phyloP scores from a whole-genome alignment of 2,329 filamentous ascomycete genomes.

The Pseudocercospora macadamiae region DNA sequence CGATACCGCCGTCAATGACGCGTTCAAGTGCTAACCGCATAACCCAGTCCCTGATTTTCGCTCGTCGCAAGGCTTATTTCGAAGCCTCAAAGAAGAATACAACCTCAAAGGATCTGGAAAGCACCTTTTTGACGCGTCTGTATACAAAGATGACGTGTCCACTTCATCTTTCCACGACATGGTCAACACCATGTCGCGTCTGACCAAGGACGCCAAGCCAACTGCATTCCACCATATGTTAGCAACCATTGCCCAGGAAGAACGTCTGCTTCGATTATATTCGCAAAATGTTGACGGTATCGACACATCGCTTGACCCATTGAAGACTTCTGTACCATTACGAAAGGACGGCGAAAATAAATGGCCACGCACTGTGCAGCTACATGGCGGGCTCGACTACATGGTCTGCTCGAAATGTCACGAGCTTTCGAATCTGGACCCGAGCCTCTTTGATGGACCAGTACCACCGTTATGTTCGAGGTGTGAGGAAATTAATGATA shows the following conservation, averaged over 20 bases:
- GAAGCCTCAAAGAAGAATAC: constrained; percentile 79
- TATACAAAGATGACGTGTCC: constrained; percentile 88
- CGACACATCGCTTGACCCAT: constrained; percentile 78
- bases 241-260: constrained; percentile 84
- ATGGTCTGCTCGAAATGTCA: constrained; percentile 97
- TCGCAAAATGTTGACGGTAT: constrained; percentile 97
- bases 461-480: constrained; percentile 76
- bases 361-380: constrained; percentile 90
- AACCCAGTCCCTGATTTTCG: constrained; percentile 86
- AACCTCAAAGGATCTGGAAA: constrained; percentile 93
- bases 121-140: constrained; percentile 93
- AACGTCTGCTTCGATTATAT: constrained; percentile 85
- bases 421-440: constrained; percentile 73
- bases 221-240: constrained; percentile 93
- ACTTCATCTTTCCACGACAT: constrained; percentile 94
- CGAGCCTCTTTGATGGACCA: constrained; percentile 79
- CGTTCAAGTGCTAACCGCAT: constrained; percentile 28
- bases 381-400: constrained; percentile 90
- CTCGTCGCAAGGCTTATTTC: constrained; percentile 87
- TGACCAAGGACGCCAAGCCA: constrained; percentile 76
- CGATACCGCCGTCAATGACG: constrained; percentile 19
- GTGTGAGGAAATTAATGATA: constrained; percentile 74
- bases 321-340: constrained; percentile 80
- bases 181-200: constrained; percentile 83
- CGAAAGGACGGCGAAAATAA: constrained; percentile 71